These are phyloP conservation scores for Globisporangium rhizosaccharum DNA, from an alignment of 352 stramenopile species.

Conservation along the genomic window DNA sequence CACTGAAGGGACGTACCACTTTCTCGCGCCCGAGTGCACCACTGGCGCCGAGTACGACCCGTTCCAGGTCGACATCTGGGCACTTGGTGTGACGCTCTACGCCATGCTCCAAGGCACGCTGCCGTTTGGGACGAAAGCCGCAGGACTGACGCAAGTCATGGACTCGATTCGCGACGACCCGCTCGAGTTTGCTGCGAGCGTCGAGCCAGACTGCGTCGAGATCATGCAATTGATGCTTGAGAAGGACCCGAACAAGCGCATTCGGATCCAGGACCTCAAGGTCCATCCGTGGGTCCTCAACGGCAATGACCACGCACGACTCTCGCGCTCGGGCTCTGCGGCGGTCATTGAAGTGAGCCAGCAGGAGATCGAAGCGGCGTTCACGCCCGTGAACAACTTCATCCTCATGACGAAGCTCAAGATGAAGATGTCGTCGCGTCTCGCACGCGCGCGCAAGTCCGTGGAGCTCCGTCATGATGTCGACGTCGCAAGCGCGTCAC, in stretches of 20 bases:
- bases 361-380: conserved; percentile 67
- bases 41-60: conserved; percentile 70
- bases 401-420: conserved; percentile 76
- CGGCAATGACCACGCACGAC: not conserved
- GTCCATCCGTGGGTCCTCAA: conserved; percentile 41
- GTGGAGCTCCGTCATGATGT: conserved; percentile 13
- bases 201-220: conserved; percentile 39
- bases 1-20: conserved; percentile 87
- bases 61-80: conserved; percentile 81
- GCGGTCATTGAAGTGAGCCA: conserved; percentile 38
- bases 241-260: conserved; percentile 47
- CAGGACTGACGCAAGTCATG: conserved; percentile 63
- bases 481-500: not conserved
- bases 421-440: conserved; percentile 56
- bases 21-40: conserved; percentile 78
- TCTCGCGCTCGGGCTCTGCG: not conserved
- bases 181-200: conserved; percentile 26
- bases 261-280: conserved; percentile 50
- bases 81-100: conserved; percentile 75
- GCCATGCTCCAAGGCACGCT: conserved; percentile 57
- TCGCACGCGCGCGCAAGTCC: conserved; percentile 32
- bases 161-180: conserved; percentile 59
- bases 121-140: conserved; percentile 58
- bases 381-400: conserved; percentile 80
- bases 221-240: conserved; percentile 47